Conservation (phyloP, 305 asterid genomes). For the Stenogyne calaminthoides region DNA sequence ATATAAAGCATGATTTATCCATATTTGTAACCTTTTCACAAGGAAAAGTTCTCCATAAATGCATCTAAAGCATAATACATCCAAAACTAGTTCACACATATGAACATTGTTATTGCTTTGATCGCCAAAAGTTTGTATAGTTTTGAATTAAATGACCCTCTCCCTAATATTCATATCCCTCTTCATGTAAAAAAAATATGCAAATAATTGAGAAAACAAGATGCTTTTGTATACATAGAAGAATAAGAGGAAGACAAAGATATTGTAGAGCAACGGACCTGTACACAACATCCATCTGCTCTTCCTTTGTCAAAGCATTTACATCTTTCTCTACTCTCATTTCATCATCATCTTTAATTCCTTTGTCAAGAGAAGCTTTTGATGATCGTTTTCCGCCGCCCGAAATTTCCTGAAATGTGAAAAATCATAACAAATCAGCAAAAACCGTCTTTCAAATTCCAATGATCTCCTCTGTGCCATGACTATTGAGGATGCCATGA, state of each 20-base stretch:
- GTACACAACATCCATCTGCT: constrained; percentile 83
- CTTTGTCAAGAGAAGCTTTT: constrained; percentile 46
- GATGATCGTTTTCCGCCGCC: constrained; percentile 46
- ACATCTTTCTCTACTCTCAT: constrained; percentile 71
- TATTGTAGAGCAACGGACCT: constrained; percentile 52
- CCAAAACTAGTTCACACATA: constrained; percentile 4
- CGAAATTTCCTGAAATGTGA: constrained; percentile 63
- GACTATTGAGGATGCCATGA: constrained; percentile 16
- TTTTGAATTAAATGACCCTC: constrained; percentile 16
- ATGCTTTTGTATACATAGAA: constrained; percentile 17
- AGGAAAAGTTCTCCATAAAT: background rate
- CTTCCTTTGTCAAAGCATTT: constrained; percentile 78
- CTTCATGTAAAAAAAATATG: constrained; percentile 10
- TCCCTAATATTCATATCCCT: background rate
- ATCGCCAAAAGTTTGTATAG: constrained; percentile 1
- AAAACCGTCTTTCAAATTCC: constrained; percentile 16
- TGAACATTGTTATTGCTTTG: background rate
- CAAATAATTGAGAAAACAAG: constrained; percentile 8
- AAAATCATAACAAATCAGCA: constrained; percentile 22
- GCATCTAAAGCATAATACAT: constrained; percentile 5
- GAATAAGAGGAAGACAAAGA: constrained; percentile 9
- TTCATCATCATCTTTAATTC: constrained; percentile 47
- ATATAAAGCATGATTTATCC: constrained; percentile 1
- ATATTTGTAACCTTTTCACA: background rate
- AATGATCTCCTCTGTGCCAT: constrained; percentile 7